Evolutionary conservation across 495 filamentous ascomycete species (phyloP).

Genomic region (Lepraria neglecta): DNA sequence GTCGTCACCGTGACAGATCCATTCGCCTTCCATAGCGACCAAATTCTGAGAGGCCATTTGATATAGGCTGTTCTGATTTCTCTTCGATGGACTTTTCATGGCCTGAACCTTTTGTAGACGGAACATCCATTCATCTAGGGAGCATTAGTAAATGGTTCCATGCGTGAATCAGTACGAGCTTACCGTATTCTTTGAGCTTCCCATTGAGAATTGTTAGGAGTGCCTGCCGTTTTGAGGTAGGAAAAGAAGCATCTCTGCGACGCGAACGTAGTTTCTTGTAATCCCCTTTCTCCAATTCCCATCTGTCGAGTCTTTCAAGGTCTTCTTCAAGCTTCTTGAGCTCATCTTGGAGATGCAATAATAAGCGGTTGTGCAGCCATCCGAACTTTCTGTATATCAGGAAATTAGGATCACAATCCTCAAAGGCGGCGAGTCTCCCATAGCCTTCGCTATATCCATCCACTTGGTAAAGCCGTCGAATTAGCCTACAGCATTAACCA

Average conservation of each 20-base stretch:
- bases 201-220: constrained; percentile 53
- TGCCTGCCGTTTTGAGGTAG: constrained; percentile 43
- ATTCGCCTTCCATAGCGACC: constrained; percentile 6
- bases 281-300: not conserved
- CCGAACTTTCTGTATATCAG: constrained; percentile 35
- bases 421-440: constrained; percentile 33
- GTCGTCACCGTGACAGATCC: constrained; percentile 20
- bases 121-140: constrained; percentile 4
- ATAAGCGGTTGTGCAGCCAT: constrained; percentile 35
- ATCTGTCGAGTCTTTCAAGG: constrained; percentile 30
- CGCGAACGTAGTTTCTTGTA: constrained; percentile 15
- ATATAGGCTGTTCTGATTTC: constrained; percentile 9
- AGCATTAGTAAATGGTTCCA: not conserved
- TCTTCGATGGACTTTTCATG: constrained; percentile 18
- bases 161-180: not conserved
- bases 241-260: constrained; percentile 5
- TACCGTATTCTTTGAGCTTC: constrained; percentile 40
- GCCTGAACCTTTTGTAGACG: constrained; percentile 10
- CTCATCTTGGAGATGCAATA: constrained; percentile 35
- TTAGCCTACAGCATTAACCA: not conserved
- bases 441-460: constrained; percentile 34
- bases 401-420: constrained; percentile 34
- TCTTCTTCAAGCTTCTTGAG: constrained; percentile 32
- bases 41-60: not conserved
- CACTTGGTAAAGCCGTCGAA: constrained; percentile 22